Percentiles rank a stretch among this genome's conserved stretches.
Conservation (phyloP, 768 basidiomycete genomes). For the Podaxis carcinomalis region DNA sequence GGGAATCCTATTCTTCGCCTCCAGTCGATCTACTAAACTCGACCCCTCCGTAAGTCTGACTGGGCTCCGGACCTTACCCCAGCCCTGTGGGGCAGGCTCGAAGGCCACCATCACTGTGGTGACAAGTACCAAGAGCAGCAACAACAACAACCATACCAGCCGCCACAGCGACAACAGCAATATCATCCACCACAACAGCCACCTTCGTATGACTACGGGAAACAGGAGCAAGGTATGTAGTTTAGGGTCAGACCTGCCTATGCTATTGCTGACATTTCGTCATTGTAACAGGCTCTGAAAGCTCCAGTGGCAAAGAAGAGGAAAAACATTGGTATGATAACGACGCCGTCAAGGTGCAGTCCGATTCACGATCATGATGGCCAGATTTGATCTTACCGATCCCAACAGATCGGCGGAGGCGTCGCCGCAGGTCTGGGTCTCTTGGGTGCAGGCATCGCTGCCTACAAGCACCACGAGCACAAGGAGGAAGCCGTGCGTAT, state of each 20-base stretch:
- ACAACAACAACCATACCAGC: constrained; percentile 22
- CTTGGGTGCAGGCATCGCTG: constrained; percentile 45
- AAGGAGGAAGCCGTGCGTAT: constrained; percentile 48
- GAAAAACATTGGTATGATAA: constrained; percentile 54
- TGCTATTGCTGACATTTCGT: neutral
- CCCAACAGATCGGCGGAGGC: constrained; percentile 58
- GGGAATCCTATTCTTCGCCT: neutral
- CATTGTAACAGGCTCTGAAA: constrained; percentile 17
- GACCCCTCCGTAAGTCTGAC: constrained; percentile 40
- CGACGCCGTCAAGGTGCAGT: constrained; percentile 6
- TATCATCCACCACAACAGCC: neutral
- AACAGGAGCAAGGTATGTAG: constrained; percentile 10
- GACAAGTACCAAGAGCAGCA: constrained; percentile 21
- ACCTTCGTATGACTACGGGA: constrained; percentile 7
- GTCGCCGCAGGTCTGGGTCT: constrained; percentile 49
- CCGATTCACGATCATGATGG: neutral
- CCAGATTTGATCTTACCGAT: neutral
- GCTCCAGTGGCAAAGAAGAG: constrained; percentile 34
- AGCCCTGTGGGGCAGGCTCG: constrained; percentile 61
- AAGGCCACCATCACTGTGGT: constrained; percentile 11
- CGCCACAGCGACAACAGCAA: constrained; percentile 23
- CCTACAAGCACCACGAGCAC: constrained; percentile 54
- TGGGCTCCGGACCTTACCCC: constrained; percentile 64
- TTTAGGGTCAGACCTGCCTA: neutral
- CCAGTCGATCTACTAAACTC: neutral